Base-by-base conservation (phyloP, 2,329 filamentous ascomycete genomes). In the Botrytis medusae region DNA sequence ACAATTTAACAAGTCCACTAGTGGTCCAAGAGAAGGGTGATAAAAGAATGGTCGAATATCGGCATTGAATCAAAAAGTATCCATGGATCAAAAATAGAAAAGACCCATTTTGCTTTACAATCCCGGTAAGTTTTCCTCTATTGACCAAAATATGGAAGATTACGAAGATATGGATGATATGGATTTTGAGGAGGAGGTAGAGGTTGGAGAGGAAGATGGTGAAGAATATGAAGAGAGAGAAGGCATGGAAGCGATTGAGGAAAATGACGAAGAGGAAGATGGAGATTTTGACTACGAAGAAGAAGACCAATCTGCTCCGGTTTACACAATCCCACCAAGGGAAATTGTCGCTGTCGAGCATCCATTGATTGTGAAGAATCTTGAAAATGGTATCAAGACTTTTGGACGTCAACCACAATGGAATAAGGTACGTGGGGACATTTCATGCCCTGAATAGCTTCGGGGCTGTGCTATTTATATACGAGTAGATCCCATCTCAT, bases 261-360 rank as follows among this genome's bases (percentile, higher is more conserved):
- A 71, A 18, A 59, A 67, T 14, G 63, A 51, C 16, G 67, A 51
- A 40, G 67, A 54, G 44, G 65, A 74, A 18, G 62, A 22, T 16
- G 54, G 46, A 34, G 62, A 46, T 46, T 54, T 60, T 57, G 70
- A 72, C 37, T 69, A 69, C 25, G 59, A 62, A 29, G 63, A 65
- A 67, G 61, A 72, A 46, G 70, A 72, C 14, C 29, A 42, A 59
- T 72, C 70, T n/a, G 79, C 79, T 59, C 85, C 87, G 0, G 85
- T 84, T 79, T 87, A 87, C 78, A 74, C 79, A 14, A 83, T 92
- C 57, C 87, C 88, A 4, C 77, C 82, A 54, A 83, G 85, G 74
- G 83, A 85, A 69, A 83, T 92, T 65, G 85, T 91, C 71, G 86
- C 86, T 74, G 85, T 93, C 64, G 91, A 93, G 79, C 90, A 92